Base-by-base conservation (phyloP, 306 rosid species). In the Hylodesmum podocarpum region DNA sequence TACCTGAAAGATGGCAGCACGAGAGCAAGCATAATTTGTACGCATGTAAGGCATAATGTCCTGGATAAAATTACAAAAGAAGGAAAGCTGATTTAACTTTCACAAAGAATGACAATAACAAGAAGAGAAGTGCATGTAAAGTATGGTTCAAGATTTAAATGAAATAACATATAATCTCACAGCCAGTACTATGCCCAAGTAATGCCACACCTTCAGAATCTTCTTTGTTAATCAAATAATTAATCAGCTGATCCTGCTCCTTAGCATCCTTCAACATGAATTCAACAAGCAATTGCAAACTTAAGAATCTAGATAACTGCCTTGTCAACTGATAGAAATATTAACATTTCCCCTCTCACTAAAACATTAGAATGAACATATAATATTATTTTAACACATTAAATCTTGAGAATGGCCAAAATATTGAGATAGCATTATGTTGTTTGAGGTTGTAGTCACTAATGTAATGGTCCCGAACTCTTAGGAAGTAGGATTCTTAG, bases 171-270 rank as follows among this genome's bases (percentile, higher is more conserved):
- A 85, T 72, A 78, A 92, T 98, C 97, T 96, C 98, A 83, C 99
- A 96, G 70, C 99, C 99, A 67, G 99, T 92, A 84, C 99, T 96
- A 67, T 96, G 99, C 81, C 99, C 99, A 73, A 96, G 90, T 70
- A 96, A 87, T 49, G 92, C 94, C 79, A 92, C 99, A 43, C 99
- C 99, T 89, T 96, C 99, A 19, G 98, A 96, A 75, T 92, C 99
- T 87, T 96, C 98, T 87, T 96, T 96, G 91, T 96, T 96, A 65
- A 96, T 96, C 70, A 96, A 81, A 84, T 91, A 83, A 81, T 93
- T 91, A 79, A 96, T 83, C 75, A 96, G 87, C 85, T 89, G 98
- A 89, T 96, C 99, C 75, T 92, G 87, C 80, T 96, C 99, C 86
- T 80, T 81, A 2, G 97, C 96, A 53, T 96, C 99, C 99, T 96